Conservation (phyloP, 75 land plant genomes). For the Selaginella moellendorffii region DNA sequence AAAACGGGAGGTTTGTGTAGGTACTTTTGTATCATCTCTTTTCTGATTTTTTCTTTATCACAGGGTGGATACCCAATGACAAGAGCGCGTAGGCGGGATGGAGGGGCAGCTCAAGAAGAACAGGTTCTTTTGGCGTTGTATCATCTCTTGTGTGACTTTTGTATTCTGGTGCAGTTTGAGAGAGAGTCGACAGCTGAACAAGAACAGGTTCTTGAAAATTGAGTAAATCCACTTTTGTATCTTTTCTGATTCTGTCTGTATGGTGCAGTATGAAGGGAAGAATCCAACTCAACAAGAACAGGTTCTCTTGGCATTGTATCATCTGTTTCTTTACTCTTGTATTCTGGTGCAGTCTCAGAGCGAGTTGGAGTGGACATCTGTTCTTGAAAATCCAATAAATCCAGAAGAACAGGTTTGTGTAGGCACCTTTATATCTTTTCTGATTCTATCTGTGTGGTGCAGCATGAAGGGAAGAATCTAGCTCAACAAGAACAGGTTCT, state of each 20-base stretch:
- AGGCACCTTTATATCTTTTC: too few relatives aligned
- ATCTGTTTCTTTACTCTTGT: too few relatives aligned
- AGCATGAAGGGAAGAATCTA: too few relatives aligned
- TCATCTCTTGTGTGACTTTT: not conserved
- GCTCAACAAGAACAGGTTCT: too few relatives aligned
- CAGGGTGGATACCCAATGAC: not conserved
- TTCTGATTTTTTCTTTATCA: not conserved
- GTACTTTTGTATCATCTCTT: not conserved
- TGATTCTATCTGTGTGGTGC: too few relatives aligned
- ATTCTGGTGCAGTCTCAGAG: too few relatives aligned
- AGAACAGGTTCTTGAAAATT: not conserved
- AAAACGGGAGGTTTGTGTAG: not conserved
- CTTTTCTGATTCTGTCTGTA: too few relatives aligned
- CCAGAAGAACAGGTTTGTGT: too few relatives aligned
- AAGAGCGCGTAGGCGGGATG: not conserved
- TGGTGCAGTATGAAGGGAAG: constrained; percentile 1
- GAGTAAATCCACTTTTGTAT: not conserved
- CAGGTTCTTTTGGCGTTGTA: not conserved
- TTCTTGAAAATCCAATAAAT: too few relatives aligned
- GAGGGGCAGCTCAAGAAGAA: not conserved
- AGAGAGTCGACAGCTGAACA: not conserved
- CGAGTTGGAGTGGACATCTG: too few relatives aligned
- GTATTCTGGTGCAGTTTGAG: too few relatives aligned
- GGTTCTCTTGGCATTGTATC: too few relatives aligned
- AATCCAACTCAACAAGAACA: constrained; percentile 1